Base-by-base conservation (phyloP, 176 grass and related monocot species). In the Juncus inflexus region DNA sequence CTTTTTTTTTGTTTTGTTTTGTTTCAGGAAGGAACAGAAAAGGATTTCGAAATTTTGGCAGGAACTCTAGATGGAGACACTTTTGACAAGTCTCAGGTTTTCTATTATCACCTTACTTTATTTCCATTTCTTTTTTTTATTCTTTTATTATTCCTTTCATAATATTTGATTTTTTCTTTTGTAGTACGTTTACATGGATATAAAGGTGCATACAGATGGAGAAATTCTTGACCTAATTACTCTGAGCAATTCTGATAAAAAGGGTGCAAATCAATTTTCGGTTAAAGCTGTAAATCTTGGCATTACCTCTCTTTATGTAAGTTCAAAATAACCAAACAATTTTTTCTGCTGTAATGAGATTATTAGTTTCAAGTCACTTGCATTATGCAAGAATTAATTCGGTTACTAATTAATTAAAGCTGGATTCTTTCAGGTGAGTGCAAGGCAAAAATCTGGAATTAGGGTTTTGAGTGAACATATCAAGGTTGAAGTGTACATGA, bases 161-260 rank as follows among this genome's bases (percentile, higher is more conserved):
- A 28, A 28, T 28, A 28, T 28, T 28, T 28, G 19, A 41, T 66
- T 39, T 45, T 63, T 74, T 74, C 9, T 68, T 36, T 78, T 96
- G 49, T 42, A 96, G 92, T 96, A 84, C 72, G 85, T 91, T 60
- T 96, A 91, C 73, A 91, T 96, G 92, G 81, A 72, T 62, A 81
- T 91, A 74, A 81, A 81, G 49, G 83, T 91, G 36, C 92, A 91
- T 78, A 66, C 78, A 60, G 87, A 86, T 67, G 84, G 80, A 67
- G 87, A 85, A 69, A 80, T 88, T 81, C 69, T 96, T 54, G 79
- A 87, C 49, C 74, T 81, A 76, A 53, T 77, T 65, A 77, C 58
- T 69, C 58, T 59, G 77, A 63, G 15, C 59, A 60, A 42, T 42
- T 63, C 61, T 19, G 57, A 76, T 42, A 65, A 53, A 49, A 55